Base-by-base conservation (phyloP, 192 early-diverging fungal species). In the Funneliformis geosporum region DNA sequence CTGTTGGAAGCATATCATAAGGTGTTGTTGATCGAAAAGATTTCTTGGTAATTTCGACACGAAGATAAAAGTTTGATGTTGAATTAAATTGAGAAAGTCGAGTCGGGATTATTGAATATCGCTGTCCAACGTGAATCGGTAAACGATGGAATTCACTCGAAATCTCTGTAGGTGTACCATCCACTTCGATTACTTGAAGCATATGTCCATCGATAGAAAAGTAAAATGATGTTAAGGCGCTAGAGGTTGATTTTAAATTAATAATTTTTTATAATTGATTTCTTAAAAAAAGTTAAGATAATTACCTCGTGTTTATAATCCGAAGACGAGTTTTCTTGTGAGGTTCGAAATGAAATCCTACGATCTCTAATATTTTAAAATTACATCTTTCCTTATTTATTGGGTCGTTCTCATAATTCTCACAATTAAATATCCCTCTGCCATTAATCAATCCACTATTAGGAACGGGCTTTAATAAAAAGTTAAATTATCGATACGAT, bases 181-280 rank as follows among this genome's bases (percentile, higher is more conserved):
- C 93, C 4, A 89, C 88, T 82, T 94, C 93, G 79, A 94, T 90
- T 14, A 94, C 84, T 40, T 87, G 82, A 78, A 94, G 79, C 16
- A 81, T 78, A 83, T 93, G 93, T 16, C 87, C 88, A 79, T 91
- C 91, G 70, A 94, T 89, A 46, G 87, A 89, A 78, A 94, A 84
- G 69, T 85, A 79, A 84, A 89, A 94, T 28, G 83, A 83, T 9
- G 89, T 84, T 27, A 92, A 86, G 9, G 89, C 89, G 70, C 88
- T 84, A 67, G 14, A 39, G 12, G 7, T 38, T 6, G 5, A 38
- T 21, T 55, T 33, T 16, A 27, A 60, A n/a, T n/a, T n/a, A 60
- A 60, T 21, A n/a, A 38, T 11, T 9, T 0, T 64, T 25, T 28
- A 64, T n/a, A 28, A 64, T 64, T 8, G 27, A 28, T 5, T 64